Evolutionary conservation across 768 basidiomycete genomes (phyloP), one percentile per base, ranked within the genome.

Genomic region (Candolleomyces eurysporus): DNA sequence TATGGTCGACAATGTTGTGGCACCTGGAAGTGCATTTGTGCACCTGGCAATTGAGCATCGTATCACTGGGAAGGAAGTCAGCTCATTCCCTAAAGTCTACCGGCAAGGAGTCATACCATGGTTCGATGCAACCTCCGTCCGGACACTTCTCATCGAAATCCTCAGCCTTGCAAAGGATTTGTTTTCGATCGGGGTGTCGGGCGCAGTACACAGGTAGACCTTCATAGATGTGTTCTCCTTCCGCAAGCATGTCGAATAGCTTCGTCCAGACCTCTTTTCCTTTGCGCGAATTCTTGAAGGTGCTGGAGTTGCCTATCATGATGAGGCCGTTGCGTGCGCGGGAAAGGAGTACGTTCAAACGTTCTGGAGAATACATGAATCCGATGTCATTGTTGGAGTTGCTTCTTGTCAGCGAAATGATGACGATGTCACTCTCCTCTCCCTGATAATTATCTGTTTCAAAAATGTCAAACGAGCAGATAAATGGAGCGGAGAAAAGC

Each of bases 391-490:
- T 67, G 0, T 70, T 61, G 0, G 73, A 5, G 61, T 91, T 89
- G 63, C 87, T 88, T 52, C 89, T 72, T 0, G 85, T 87, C 31
- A 91, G 70, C 11, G 82, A 84, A 6, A 79, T 77, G 40, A 91
- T 72, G 26, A 91, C 85, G 51, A 91, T 85, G 53, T 90, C 82
- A 36, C 85, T 84, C 69, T 90, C 88, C 67, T 90, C 89, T 1
- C 89, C 89, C 68, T 90, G 89, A 63, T 89, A 91, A 64, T 90
- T 91, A 65, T 90, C 89, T 89, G 52, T 17, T 0, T 19, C 4
- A n/a, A 39, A 48, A n/a, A 19, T 9, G 26, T 52, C 51, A 13
- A 26, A 40, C 32, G 1, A 17, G 16, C 5, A 54, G 17, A 31
- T 31, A 9, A 16, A 30, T 3, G 14, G 14, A 14, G 9, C 10